Evolutionary conservation across 768 basidiomycete genomes (phyloP), one percentile per base, ranked within the genome.

Genomic region (Rhizopogon vinicolor): DNA sequence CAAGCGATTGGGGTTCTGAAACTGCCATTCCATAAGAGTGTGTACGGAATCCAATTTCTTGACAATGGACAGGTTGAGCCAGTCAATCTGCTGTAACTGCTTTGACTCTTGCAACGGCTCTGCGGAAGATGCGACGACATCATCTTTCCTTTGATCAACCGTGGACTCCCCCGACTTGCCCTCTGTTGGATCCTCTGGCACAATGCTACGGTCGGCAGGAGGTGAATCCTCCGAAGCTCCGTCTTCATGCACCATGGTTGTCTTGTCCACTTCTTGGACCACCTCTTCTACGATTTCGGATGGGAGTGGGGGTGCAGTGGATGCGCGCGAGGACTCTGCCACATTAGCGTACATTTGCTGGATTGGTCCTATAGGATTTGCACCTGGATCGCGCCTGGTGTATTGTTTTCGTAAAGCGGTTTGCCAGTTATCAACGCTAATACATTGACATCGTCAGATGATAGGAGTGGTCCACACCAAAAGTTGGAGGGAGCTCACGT

Each of bases 11-110:
- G 89, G 82, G 63, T 90, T 89, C 56, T 91, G 85, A 59, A 93
- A 92, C 62, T 91, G 89, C 92, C 92, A 94, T 70, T 94, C 92
- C 29, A 78, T 79, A 48, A 93, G 72, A 14, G 81, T 73, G 60
- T 91, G 81, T 63, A 93, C 72, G 3, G 87, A 83, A 57, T 91
- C 86, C 42, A 94, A 79, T 70, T 91, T 91, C 35, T 72, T 71
- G 41, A 85, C 75, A 79, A 89, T 84, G 2, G 84, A 76, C 28
- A 93, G 80, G 43, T 86, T 77, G 43, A 82, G 73, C 90, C 91
- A 93, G 63, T 89, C 78, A 54, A 77, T 76, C 40, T 80, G 75
- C 60, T 73, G 75, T 41, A 65, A 59, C 19, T 68, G 58, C 25
- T 63, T 62, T 40, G 63, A 54, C 51, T 64, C 60, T 41, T 64